Base-by-base conservation (phyloP, 495 filamentous ascomycete genomes). In the Penicillium mononematosum region DNA sequence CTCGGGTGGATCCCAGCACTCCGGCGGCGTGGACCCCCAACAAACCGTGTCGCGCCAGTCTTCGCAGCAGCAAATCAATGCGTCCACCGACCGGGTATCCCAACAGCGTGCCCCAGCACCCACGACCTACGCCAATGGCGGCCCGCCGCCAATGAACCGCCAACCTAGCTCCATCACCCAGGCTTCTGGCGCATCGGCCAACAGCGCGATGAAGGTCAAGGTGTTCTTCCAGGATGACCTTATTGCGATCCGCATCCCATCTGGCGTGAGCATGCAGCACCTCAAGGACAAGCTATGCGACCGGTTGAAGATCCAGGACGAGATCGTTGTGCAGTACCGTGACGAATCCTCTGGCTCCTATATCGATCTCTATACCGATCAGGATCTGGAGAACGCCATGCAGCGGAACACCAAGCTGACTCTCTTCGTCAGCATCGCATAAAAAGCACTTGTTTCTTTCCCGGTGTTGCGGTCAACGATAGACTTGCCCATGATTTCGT, bases 171-270 rank as follows among this genome's bases (percentile, higher is more conserved):
- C 87, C 10, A 78, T 91, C 17, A 89, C 88, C 2, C 88, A 90
- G 58, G 81, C 83, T 3, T 90, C 89, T 0, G 71, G 73, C 39
- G 63, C 71, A 12, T 81, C 79, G 25, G 72, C 74, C 56, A 73
- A 70, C 44, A 67, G 76, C 56, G 77, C 78, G 1, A 84, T 96
- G 74, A 98, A 96, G 71, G 89, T 98, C 68, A 98, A 98, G 75
- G 86, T 97, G 38, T 92, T 88, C 73, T 95, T 90, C 76, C 83
- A 89, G 60, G 89, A 94, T 62, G 92, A 97, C 60, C 80, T 92
- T 56, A 92, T 96, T 62, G 88, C 92, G 42, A 92, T 98, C 64
- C 86, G 92, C 43, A 87, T 98, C 39, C 90, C 93, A 3, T 80
- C 78, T 5, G 87, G 93, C 42, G 88, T 96, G 61, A 83, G 77